These are phyloP conservation scores for Trichoderma asperellum DNA, from an alignment of 2,329 filamentous ascomycete species.

Conservation along the genomic window DNA sequence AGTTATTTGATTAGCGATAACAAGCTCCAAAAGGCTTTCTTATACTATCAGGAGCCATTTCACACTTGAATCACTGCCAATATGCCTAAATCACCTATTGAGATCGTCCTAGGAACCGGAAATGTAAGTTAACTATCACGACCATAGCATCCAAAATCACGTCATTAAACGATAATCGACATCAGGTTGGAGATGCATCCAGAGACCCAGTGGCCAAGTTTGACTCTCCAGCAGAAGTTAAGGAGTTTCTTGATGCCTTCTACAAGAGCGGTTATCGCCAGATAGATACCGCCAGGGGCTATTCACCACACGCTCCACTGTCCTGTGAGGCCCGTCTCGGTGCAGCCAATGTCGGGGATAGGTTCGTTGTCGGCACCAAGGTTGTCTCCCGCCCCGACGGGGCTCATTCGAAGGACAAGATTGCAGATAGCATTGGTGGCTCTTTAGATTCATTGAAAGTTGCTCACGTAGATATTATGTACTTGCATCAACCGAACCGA, in stretches of 20 bases:
- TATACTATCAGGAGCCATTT: background rate
- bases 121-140: background rate
- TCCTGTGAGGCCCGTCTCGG: slow-evolving; percentile 41
- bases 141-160: background rate
- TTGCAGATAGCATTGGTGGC: slow-evolving; percentile 38
- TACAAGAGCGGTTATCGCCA: slow-evolving; percentile 22
- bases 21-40: background rate
- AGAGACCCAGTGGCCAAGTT: slow-evolving; percentile 34
- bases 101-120: slow-evolving; percentile 17
- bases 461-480: slow-evolving; percentile 10
- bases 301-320: slow-evolving; percentile 31
- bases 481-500: slow-evolving; percentile 18
- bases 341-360: slow-evolving; percentile 34
- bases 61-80: background rate
- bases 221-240: slow-evolving; percentile 36
- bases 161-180: background rate
- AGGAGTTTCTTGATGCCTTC: slow-evolving; percentile 19
- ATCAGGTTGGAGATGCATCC: slow-evolving; percentile 34
- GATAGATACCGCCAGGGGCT: slow-evolving; percentile 18
- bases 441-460: slow-evolving; percentile 39
- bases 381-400: slow-evolving; percentile 36
- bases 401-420: slow-evolving; percentile 37
- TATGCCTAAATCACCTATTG: slow-evolving; percentile 19
- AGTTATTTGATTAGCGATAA: background rate
- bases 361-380: slow-evolving; percentile 44